phyloP scores from a whole-genome alignment of 768 basidiomycete genomes.

The Hericium erinaceus region DNA sequence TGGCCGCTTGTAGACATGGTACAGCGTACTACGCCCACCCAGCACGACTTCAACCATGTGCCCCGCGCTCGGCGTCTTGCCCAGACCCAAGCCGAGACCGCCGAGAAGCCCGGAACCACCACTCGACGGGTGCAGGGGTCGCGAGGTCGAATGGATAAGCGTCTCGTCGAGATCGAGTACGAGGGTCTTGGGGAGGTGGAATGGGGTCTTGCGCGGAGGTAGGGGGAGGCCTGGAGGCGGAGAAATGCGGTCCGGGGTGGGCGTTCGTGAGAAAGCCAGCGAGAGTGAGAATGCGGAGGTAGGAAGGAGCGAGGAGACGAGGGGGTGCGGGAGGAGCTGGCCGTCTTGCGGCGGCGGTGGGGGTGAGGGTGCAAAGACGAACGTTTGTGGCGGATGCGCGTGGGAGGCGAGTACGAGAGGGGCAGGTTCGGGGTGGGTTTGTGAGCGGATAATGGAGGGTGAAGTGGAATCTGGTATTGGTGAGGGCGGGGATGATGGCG shows the following conservation, averaged over 20 bases:
- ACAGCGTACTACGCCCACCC: conserved; percentile 80
- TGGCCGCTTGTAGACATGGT: conserved; percentile 97
- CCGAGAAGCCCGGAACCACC: conserved; percentile 51
- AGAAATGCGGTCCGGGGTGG: conserved; percentile 24
- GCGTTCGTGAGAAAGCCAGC: conserved; percentile 12
- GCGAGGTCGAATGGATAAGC: conserved; percentile 92
- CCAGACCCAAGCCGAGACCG: conserved; percentile 33
- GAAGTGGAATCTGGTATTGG: background rate
- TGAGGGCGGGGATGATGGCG: background rate
- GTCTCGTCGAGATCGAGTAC: conserved; percentile 98
- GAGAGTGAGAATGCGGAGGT: background rate
- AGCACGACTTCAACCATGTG: conserved; percentile 92
- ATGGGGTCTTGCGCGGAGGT: conserved; percentile 50
- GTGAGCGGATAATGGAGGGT: background rate
- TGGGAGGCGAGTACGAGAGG: background rate
- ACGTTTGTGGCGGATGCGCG: background rate
- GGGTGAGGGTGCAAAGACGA: background rate
- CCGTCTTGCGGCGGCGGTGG: background rate
- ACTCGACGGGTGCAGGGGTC: conserved; percentile 43
- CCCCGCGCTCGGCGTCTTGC: conserved; percentile 56
- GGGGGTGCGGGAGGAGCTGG: background rate
- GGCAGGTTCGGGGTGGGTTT: background rate
- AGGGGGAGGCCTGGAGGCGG: conserved; percentile 40
- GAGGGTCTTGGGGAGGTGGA: conserved; percentile 85
- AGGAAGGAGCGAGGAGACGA: background rate